These are phyloP conservation scores for Gossypioides kirkii DNA, from an alignment of 345 rosid species.

Conservation along the genomic window DNA sequence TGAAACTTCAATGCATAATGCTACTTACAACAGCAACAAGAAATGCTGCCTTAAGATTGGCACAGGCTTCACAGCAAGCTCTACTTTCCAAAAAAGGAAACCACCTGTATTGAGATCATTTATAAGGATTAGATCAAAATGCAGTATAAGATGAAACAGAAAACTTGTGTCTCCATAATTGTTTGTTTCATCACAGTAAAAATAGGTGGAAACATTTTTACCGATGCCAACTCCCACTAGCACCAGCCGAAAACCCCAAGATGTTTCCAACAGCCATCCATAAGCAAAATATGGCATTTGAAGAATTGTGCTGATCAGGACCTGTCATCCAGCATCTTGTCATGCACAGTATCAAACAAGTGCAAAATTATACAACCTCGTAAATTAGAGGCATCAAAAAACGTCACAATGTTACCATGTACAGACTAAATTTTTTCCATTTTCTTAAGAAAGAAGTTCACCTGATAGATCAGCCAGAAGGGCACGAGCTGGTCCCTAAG, in stretches of 20 bases:
- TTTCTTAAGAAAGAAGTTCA: slow-evolving; percentile 21
- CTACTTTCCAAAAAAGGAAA: slow-evolving; percentile 84
- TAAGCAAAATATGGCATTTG: slow-evolving; percentile 89
- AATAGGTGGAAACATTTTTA: slow-evolving; percentile 30
- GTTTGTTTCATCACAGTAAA: neutral
- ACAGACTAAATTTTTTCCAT: neutral
- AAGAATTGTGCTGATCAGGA: slow-evolving; percentile 85
- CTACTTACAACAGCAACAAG: slow-evolving; percentile 82
- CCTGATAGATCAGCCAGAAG: slow-evolving; percentile 91
- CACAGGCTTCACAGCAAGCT: slow-evolving; percentile 98
- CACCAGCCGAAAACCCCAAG: slow-evolving; percentile 93
- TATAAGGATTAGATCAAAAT: slow-evolving; percentile 8
- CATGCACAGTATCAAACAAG: slow-evolving; percentile 9
- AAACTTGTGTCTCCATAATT: neutral
- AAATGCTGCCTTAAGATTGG: slow-evolving; percentile 95
- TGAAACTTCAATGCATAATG: slow-evolving; percentile 1
- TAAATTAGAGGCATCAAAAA: neutral
- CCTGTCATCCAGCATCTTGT: slow-evolving; percentile 36
- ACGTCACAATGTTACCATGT: neutral
- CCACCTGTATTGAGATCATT: slow-evolving; percentile 59
- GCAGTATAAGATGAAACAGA: slow-evolving; percentile 2
- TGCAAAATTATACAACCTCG: neutral
- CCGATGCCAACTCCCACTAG: slow-evolving; percentile 92
- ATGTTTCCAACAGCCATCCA: slow-evolving; percentile 99
- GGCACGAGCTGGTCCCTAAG: slow-evolving; percentile 97